Percentiles rank a stretch among this genome's conserved stretches.
phyloP scores from a whole-genome alignment of 306 rosid genomes.

The Lathyrus sativus region DNA sequence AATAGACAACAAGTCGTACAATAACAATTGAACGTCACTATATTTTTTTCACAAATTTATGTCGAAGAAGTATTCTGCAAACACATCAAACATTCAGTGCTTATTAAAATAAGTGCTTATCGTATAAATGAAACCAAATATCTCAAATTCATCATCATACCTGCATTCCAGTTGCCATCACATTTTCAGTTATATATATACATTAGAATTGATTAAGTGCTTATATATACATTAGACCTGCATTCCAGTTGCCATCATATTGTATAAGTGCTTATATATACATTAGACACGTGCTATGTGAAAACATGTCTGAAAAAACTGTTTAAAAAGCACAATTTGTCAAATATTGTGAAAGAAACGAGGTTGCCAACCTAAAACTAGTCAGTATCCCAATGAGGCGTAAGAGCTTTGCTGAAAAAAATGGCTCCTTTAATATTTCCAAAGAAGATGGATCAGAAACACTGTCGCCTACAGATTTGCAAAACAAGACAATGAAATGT shows the following conservation, averaged over 20 bases:
- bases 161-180: constrained; percentile 63
- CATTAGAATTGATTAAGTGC: no score
- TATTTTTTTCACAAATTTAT: no score
- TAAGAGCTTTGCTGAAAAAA: constrained; percentile 75
- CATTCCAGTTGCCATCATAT: no score
- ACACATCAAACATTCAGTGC: constrained; percentile 36
- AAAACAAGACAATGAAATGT: constrained; percentile 31
- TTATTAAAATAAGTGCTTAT: background rate
- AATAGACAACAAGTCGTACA: no score
- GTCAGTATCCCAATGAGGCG: constrained; percentile 79
- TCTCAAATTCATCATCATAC: constrained; percentile 36
- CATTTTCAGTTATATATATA: no score
- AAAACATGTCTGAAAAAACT: constrained; percentile 33
- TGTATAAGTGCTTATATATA: constrained; percentile 18
- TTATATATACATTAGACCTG: no score
- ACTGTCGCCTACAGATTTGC: constrained; percentile 47
- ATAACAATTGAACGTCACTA: no score
- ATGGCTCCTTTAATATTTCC: constrained; percentile 71
- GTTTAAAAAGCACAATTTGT: constrained; percentile 28
- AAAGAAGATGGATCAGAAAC: constrained; percentile 52
- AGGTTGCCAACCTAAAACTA: constrained; percentile 64
- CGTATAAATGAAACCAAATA: background rate
- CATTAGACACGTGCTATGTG: constrained; percentile 3
- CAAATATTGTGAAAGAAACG: constrained; percentile 28
- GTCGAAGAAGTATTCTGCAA: constrained; percentile 73